Conservation (phyloP, 768 basidiomycete species). For the Termitomyces sp. region DNA sequence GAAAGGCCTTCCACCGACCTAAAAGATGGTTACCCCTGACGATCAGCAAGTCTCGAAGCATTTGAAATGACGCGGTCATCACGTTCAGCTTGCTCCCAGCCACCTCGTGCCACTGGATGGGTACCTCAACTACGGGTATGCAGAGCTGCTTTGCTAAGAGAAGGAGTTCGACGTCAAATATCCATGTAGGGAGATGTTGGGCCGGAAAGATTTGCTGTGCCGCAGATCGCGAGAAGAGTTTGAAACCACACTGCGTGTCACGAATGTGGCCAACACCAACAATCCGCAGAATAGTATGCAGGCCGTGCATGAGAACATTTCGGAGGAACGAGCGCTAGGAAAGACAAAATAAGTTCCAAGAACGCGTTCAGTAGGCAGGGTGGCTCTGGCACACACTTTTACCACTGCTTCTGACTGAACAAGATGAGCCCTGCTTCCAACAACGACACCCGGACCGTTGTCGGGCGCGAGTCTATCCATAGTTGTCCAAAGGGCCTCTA, state of each 20-base stretch:
- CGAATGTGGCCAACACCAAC: slow-evolving; percentile 88
- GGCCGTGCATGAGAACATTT: slow-evolving; percentile 91
- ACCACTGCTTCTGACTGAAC: slow-evolving; percentile 92
- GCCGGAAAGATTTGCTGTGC: slow-evolving; percentile 82
- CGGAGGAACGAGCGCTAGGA: slow-evolving; percentile 79
- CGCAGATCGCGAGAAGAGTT: slow-evolving; percentile 83
- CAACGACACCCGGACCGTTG: slow-evolving; percentile 58
- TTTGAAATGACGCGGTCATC: slow-evolving; percentile 79
- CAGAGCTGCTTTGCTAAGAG: slow-evolving; percentile 75
- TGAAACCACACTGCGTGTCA: slow-evolving; percentile 98
- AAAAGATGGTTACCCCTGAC: slow-evolving; percentile 77
- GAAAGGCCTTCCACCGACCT: slow-evolving; percentile 64
- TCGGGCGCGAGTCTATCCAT: slow-evolving; percentile 61
- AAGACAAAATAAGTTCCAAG: neutral
- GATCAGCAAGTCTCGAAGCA: slow-evolving; percentile 84
- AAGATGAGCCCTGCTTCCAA: slow-evolving; percentile 91
- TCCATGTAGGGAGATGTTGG: slow-evolving; percentile 89
- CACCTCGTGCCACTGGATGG: slow-evolving; percentile 93
- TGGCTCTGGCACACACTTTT: slow-evolving; percentile 50
- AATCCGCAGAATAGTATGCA: slow-evolving; percentile 85
- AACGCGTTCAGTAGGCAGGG: neutral
- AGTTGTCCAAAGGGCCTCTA: slow-evolving; percentile 72
- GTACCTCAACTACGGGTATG: slow-evolving; percentile 82
- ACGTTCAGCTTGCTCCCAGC: slow-evolving; percentile 90
- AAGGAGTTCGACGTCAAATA: slow-evolving; percentile 94